Base-by-base conservation (phyloP, 2,329 filamentous ascomycete species). In the Beauveria bassiana region DNA sequence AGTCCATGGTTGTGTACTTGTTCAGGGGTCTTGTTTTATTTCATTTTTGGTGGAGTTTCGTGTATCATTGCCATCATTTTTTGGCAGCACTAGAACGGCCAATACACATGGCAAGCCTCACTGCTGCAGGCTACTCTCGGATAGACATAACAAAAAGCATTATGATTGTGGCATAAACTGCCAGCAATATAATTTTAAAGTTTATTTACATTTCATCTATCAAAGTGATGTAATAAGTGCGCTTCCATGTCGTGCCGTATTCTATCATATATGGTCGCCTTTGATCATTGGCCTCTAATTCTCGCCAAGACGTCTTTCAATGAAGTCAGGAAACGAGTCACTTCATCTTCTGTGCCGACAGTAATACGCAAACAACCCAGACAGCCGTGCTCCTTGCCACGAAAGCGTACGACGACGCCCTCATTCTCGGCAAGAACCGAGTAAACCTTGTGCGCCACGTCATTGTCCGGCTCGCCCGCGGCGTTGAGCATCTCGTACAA, bases 381-480 rank as follows among this genome's bases (percentile, higher is more conserved):
- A 72, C 95, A 99, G 5, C 93, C 93, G 66, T 89, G 80, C 78
- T 99, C 95, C 77, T 93, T 96, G 53, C 95, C 95, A 68, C 95
- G 82, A 75, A 98, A 99, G 59, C 95, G 81, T 4, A 98, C 93
- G 7, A 99, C 93, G 0, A 99, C 93, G 1, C 93, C 92, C 71
- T 86, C 87, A 46, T 86, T 83, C 79, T 96, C 91, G 0, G 95
- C 95, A 68, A 99, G 80, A 34, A 79, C 81, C 76, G 96, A 86
- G 73, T 99, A 99, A 8, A 93, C 88, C 12, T 84, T 85, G 69
- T 93, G 73, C 18, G 95, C 95, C 1, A 84, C 83, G 54, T 79
- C 78, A 68, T 97, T 99, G 70, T 91, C 89, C 1, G 95, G 89
- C 70, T 86, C 79, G 0, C 90, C 91, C 1, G 82, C 76, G 22